Evolutionary conservation across 805 yeast species (phyloP), one percentile per base, ranked within the genome.

Genomic region (Saccharomycopsis olivae): DNA sequence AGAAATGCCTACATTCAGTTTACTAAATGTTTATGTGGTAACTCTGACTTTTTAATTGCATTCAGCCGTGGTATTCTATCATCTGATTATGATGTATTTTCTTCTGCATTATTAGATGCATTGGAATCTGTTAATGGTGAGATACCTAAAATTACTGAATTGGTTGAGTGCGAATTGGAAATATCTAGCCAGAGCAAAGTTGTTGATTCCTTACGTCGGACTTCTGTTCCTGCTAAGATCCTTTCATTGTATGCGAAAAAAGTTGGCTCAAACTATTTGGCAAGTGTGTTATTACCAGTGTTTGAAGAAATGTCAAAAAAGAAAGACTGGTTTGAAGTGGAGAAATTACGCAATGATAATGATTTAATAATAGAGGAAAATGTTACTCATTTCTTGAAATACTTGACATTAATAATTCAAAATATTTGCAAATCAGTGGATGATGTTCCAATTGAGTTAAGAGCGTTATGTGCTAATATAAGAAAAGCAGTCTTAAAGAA

Each of bases 201-300:
- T 13, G 33, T 38, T 20, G 47, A 84, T 52, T 73, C 85, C 24
- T 66, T 86, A 50, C 68, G 95, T 51, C 71, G 92, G 39, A 86
- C 86, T 55, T 78, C 88, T 38, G 80, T 84, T 28, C 82, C 92
- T 24, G 85, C 94, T 0, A 71, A 88, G 51, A 66, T 85, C 40
- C 63, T 85, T 39, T 78, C 89, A 1, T 64, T 83, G n/a, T 76
- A 78, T 50, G 83, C 92, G 1, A 73, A 77, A 49, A 63, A 69
- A 15, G 70, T 74, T 49, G 94, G 94, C 0, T 54, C 57, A 16
- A 69, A 66, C 1, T 84, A 82, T 53, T 60, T 86, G 35, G 53
- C 60, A 1, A 40, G 54, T 2, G 68, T 77, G 0, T 58, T 85
- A 38, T 62, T 61, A 38, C 85, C 87, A 0, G 64, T 78, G 20